Percentiles rank a stretch among this genome's conserved stretches.
These are phyloP conservation scores for Rhytidhysteron rufulum DNA, from an alignment of 2,329 filamentous ascomycete genomes.

Conservation along the genomic window DNA sequence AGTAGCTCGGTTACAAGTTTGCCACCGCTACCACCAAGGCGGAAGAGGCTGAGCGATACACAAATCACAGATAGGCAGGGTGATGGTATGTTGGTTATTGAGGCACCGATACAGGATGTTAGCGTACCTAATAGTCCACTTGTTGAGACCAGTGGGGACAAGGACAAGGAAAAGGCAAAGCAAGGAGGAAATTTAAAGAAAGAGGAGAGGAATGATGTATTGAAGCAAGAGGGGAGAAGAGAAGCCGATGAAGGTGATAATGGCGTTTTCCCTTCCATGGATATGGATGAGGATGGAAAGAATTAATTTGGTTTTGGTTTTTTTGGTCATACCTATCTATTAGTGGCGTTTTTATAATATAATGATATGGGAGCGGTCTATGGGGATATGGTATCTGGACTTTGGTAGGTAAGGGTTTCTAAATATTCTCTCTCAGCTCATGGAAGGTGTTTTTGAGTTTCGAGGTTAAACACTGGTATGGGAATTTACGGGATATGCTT, in stretches of 20 bases:
- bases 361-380: too few relatives aligned
- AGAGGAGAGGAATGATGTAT: not conserved
- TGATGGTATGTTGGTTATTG: conserved; percentile 26
- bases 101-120: conserved; percentile 21
- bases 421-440: too few relatives aligned
- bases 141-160: too few relatives aligned
- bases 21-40: conserved; percentile 50
- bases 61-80: conserved; percentile 7
- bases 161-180: not conserved
- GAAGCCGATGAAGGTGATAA: not conserved
- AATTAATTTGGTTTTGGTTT: too few relatives aligned
- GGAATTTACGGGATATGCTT: too few relatives aligned
- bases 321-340: too few relatives aligned
- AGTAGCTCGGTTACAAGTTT: not conserved
- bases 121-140: conserved; percentile 21
- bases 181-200: not conserved
- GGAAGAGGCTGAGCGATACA: conserved; percentile 33
- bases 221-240: not conserved
- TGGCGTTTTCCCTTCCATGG: conserved; percentile 1
- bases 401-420: too few relatives aligned
- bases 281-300: conserved; percentile 1
- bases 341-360: too few relatives aligned
- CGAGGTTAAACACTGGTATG: too few relatives aligned
- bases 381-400: too few relatives aligned
- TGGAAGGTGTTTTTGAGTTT: too few relatives aligned